Base-by-base conservation (phyloP, 2,329 filamentous ascomycete genomes). In the Cladosporium colombiae region DNA sequence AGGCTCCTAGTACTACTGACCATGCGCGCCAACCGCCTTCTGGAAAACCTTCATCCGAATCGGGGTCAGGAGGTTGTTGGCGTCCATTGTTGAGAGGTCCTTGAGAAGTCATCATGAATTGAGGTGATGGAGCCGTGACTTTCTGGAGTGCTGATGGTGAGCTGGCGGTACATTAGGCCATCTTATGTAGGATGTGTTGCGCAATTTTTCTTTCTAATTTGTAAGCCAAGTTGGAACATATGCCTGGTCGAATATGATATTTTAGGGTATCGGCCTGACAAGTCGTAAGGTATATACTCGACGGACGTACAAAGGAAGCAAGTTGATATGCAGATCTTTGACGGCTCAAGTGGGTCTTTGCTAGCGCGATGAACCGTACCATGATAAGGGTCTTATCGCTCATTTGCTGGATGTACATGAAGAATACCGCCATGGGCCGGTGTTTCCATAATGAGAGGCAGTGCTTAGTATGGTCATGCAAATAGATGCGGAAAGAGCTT, bases 1-100 rank as follows among this genome's bases (percentile, higher is more conserved):
- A 64, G 25, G 62, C 52, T 21, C 62, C 62, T 18, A 64, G 14
- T 2, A 64, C 62, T 2, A 64, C 62, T 27, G n/a, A 25, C 62
- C 62, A 64, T 11, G 62, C 62, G 1, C 44, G 37, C n/a, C 23
- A 33, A 5, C 62, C 62, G 27, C 62, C 62, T 29, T 64, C 62
- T 33, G 62, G 62, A 16, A 35, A 59, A 4, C 6, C 8, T n/a
- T 14, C 11, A 13, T 46, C 21, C 0, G n/a, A 2, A 13, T 21
- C 57, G 27, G 18, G 1, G 23, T 55, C 18, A 11, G n/a, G 3
- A 2, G 14, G 7, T 21, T 21, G 7, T 13, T 7, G n/a, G 8
- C 0, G 8, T 46, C 13, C 40, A 5, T 23, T 13, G 3, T 46
- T 13, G 8, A 11, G n/a, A 2, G 2, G 10, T 11, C 5, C n/a